Evolutionary conservation across 805 yeast genomes (phyloP), one percentile per base, ranked within the genome.

Genomic region (Zygosaccharomyces lentus): DNA sequence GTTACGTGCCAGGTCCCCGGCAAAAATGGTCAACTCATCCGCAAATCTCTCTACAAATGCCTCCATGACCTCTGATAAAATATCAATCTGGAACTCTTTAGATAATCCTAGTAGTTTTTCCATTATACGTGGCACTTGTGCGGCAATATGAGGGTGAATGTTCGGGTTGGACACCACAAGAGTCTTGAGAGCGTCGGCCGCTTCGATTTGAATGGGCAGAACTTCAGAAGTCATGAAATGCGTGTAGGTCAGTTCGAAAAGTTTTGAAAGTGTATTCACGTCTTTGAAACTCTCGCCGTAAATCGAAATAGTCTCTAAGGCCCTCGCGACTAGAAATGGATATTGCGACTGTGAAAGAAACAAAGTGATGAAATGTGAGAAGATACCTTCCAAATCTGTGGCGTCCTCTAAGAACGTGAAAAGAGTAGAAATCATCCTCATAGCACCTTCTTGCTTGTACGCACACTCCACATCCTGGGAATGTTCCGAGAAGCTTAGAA

Each of bases 21-120:
- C 91, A 67, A 87, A 91, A 15, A 98, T 97, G 41, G 89, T 87
- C 51, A 93, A 73, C 66, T 91, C 95, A 46, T 79, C 84, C 1
- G 96, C 77, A 65, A 87, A 95, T 49, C 78, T 76, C 59, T 89
- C 96, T 27, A 93, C 96, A 62, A 93, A 87, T 46, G 88, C 89
- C 68, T 93, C 98, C 82, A 93, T 88, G n/a, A 91, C 96, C 40
- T 81, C 84, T 6, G 95, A 78, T 17, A 93, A 73, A 30, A 87
- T 77, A 59, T 95, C 99, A 51, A 84, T 77, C 59, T 93, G 99
- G 55, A 88, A 82, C 45, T 80, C 78, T 61, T 85, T 82, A 6
- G 95, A 83, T 34, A 93, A 67, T 31, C 78, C 80, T 55, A 93
- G 71, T 46, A 93, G 69, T 54, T 78, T 82, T 51, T 87, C 86